These are phyloP conservation scores for Micractinium conductrix DNA, from an alignment of 139 green algal species.

Conservation along the genomic window DNA sequence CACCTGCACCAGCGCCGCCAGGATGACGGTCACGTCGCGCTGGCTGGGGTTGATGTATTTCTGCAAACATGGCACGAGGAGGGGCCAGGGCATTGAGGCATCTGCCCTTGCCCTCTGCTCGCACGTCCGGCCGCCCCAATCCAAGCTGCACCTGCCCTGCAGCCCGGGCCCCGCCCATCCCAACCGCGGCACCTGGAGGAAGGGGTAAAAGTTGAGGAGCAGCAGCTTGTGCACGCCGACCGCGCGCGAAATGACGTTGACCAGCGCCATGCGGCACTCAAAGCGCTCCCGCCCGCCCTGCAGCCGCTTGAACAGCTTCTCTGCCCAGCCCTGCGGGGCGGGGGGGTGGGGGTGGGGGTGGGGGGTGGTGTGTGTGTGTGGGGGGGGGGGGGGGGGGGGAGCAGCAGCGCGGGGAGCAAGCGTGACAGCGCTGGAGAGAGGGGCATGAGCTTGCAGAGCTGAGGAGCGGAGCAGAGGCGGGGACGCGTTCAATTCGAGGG, in stretches of 20 bases:
- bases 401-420: too few relatives aligned
- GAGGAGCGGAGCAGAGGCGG: too few relatives aligned
- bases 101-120: too few relatives aligned
- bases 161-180: not conserved
- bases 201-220: slow-evolving; percentile 96
- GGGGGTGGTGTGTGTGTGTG: too few relatives aligned
- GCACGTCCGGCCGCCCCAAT: too few relatives aligned
- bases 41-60: slow-evolving; percentile 86
- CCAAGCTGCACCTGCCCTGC: too few relatives aligned
- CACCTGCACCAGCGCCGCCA: slow-evolving; percentile 78
- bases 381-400: too few relatives aligned
- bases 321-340: slow-evolving; percentile 80
- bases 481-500: too few relatives aligned
- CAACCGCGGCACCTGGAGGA: slow-evolving; percentile 42
- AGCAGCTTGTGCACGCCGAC: slow-evolving; percentile 93
- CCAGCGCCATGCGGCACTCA: slow-evolving; percentile 82
- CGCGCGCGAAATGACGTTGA: slow-evolving; percentile 71
- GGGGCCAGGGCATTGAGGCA: too few relatives aligned
- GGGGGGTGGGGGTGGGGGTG: too few relatives aligned
- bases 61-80: slow-evolving; percentile 68
- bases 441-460: too few relatives aligned
- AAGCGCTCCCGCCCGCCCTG: slow-evolving; percentile 73
- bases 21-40: slow-evolving; percentile 86
- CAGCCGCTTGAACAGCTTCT: slow-evolving; percentile 88
- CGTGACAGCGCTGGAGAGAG: too few relatives aligned